These are phyloP conservation scores for Tetrapisispora arboricola DNA, from an alignment of 805 yeast genomes.

Conservation along the genomic window DNA sequence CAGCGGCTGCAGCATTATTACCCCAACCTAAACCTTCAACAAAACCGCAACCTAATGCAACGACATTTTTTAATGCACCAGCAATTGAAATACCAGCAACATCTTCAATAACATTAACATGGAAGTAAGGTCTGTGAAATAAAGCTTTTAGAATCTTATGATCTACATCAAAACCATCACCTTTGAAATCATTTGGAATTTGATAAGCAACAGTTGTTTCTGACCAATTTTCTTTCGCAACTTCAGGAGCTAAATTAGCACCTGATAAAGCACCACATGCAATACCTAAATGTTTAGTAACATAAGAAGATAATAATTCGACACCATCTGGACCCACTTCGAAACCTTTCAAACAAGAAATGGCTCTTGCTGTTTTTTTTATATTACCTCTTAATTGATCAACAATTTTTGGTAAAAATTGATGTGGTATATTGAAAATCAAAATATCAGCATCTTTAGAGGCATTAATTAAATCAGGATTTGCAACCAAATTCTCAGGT, in stretches of 20 bases:
- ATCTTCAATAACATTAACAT: conserved; percentile 81
- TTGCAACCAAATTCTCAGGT: conserved; percentile 80
- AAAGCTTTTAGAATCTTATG: conserved; percentile 58
- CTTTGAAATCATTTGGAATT: conserved; percentile 47
- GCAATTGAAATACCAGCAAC: conserved; percentile 93
- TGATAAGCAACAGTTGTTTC: conserved; percentile 94
- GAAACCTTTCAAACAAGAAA: conserved; percentile 91
- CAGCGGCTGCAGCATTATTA: conserved; percentile 94
- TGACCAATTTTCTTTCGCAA: conserved; percentile 89
- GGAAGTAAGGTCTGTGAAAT: conserved; percentile 97
- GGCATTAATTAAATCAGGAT: conserved; percentile 68
- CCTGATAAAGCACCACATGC: conserved; percentile 95
- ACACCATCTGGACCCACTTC: conserved; percentile 81
- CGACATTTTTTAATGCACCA: conserved; percentile 93
- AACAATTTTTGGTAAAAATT: conserved; percentile 73
- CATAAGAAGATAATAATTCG: conserved; percentile 66
- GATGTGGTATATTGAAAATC: conserved; percentile 94
- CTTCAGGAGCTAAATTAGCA: conserved; percentile 95
- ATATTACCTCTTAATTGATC: conserved; percentile 68
- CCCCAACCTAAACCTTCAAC: conserved; percentile 99
- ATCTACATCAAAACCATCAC: conserved; percentile 45
- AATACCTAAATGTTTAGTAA: conserved; percentile 70
- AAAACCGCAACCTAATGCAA: conserved; percentile 92
- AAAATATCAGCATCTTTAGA: conserved; percentile 74
- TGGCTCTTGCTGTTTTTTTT: conserved; percentile 63